Percentiles rank a stretch among this genome's conserved stretches.
Conservation (phyloP, 129 eudicot genomes). For the Gnaphalium uliginosum region DNA sequence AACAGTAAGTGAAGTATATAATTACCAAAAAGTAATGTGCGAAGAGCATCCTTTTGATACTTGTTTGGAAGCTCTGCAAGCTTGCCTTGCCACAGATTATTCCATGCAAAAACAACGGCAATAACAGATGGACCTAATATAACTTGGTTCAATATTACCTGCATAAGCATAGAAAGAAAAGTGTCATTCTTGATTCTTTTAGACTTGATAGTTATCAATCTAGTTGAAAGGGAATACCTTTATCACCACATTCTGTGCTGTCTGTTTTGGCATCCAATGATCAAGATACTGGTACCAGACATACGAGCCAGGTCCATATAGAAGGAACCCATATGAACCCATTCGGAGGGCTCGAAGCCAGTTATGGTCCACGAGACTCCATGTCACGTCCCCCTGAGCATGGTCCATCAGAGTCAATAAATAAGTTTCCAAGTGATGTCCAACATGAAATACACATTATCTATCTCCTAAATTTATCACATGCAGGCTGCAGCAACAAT, state of each 20-base stretch:
- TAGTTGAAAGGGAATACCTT: constrained; percentile 50
- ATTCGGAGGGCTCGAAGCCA: constrained; percentile 84
- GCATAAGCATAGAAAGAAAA: constrained; percentile 2
- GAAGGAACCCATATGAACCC: constrained; percentile 83
- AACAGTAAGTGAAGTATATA: background rate
- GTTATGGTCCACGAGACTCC: constrained; percentile 61
- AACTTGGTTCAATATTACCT: constrained; percentile 90
- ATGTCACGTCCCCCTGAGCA: constrained; percentile 41
- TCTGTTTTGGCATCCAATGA: constrained; percentile 72
- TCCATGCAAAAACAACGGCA: constrained; percentile 95
- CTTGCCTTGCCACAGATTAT: constrained; percentile 90
- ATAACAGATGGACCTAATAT: constrained; percentile 84
- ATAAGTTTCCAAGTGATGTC: background rate
- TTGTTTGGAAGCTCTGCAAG: constrained; percentile 85
- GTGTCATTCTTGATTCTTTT: background rate
- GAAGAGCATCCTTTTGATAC: constrained; percentile 82
- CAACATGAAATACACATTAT: background rate
- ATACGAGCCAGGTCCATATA: constrained; percentile 93
- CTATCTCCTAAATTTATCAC: no score
- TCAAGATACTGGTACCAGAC: constrained; percentile 92
- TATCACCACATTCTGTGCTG: constrained; percentile 51
- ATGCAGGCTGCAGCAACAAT: no score
- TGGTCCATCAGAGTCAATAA: no score
- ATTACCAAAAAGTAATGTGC: constrained; percentile 67
- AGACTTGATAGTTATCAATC: background rate